Evolutionary conservation across 371 early-diverging fungal genomes (phyloP), one percentile per base, ranked within the genome.

Genomic region (Mucor irregularis): DNA sequence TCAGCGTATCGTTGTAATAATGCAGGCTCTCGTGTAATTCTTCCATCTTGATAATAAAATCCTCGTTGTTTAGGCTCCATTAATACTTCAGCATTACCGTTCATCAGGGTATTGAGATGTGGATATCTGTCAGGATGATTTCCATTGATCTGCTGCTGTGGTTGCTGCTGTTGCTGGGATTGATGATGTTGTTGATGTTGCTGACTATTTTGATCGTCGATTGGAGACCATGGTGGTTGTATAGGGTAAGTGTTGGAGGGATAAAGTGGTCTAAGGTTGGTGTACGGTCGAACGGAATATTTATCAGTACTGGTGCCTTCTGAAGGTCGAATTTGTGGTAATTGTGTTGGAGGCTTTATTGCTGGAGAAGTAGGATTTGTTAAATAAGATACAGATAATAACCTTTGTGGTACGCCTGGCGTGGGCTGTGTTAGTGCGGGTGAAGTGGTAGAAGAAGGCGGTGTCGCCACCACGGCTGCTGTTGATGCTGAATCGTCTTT

Each of bases 51-150:
- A 33, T 76, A 76, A 43, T 76, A 76, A 46, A 73, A 76, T 4
- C 77, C 77, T 30, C 77, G 58, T 42, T 76, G 77, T 35, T 61
- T 71, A 10, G 77, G 77, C 37, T 73, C 77, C 69, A 76, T 73
- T 14, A 67, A 26, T 0, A 62, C 59, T 43, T 62, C 62, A 16
- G 51, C 31, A 6, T 11, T 34, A 14, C 58, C 47, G 13, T 57
- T 30, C n/a, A 57, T 49, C 2, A 57, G 28, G 49, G 57, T 57
- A 49, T 57, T 57, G 16, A 57, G 31, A 43, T 57, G 57, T 26
- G 57, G 57, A 40, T 28, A 57, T 49, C 43, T 19, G 28, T 19
- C 31, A 7, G 48, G 22, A 16, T 53, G 53, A 33, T 22, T 10
- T 17, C 11, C 25, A 3, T 14, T 34, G 11, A 35, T 21, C 7